Evolutionary conservation across 257 asterid genomes (phyloP).

Genomic region (Lycium barbarum): DNA sequence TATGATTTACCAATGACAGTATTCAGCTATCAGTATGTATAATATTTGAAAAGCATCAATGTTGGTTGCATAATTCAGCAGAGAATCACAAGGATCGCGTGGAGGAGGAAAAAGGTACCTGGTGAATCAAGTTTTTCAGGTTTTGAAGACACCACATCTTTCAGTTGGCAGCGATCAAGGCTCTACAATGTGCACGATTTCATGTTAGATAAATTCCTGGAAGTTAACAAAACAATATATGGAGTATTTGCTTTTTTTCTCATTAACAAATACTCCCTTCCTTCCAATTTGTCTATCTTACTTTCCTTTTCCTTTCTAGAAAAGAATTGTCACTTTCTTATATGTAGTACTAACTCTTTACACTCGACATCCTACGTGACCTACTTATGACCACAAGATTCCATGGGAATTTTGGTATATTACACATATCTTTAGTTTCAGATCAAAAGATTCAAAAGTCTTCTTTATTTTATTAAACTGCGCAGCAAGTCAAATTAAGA

Average conservation of each 20-base stretch:
- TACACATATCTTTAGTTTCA: too few relatives aligned
- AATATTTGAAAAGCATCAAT: neutral
- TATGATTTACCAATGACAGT: constrained; percentile 25
- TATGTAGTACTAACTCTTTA: too few relatives aligned
- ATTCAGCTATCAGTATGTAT: neutral
- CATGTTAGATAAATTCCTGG: neutral
- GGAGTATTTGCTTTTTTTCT: neutral
- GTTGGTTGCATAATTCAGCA: neutral
- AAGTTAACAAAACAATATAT: neutral
- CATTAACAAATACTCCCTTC: neutral
- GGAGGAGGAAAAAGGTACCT: constrained; percentile 48
- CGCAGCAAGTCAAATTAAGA: too few relatives aligned
- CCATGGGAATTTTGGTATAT: too few relatives aligned
- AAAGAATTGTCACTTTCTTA: too few relatives aligned
- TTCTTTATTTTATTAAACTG: too few relatives aligned
- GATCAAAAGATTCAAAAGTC: too few relatives aligned
- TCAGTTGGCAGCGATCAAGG: constrained; percentile 95
- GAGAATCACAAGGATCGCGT: neutral
- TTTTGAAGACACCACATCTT: constrained; percentile 85
- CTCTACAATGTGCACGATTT: constrained; percentile 50
- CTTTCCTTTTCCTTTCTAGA: too few relatives aligned
- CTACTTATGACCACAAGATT: too few relatives aligned
- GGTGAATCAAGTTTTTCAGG: constrained; percentile 86
- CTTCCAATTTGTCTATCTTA: too few relatives aligned
- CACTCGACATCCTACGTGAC: too few relatives aligned